Evolutionary conservation across 2,329 filamentous ascomycete species (phyloP).

Genomic region (Aspergillus chevalieri): DNA sequence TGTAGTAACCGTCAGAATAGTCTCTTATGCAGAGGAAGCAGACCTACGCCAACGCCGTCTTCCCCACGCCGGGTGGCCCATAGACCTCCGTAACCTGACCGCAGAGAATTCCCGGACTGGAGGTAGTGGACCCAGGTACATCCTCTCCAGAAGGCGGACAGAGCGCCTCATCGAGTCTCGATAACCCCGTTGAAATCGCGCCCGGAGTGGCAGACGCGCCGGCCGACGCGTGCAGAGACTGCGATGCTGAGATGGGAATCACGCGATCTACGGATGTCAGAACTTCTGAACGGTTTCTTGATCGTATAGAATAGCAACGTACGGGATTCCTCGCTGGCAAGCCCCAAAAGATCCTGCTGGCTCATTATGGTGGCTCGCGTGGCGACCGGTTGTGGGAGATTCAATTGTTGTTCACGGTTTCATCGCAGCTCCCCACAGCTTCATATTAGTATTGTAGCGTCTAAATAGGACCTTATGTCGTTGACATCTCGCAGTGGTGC

Average conservation of each 20-base stretch:
- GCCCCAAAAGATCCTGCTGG: constrained; percentile 25
- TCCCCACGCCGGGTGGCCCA: constrained; percentile 79
- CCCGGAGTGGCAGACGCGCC: constrained; percentile 7
- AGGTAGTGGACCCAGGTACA: constrained; percentile 3
- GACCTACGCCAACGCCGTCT: constrained; percentile 72
- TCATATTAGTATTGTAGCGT: no score
- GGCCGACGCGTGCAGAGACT: constrained; percentile 26
- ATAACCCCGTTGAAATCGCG: constrained; percentile 40
- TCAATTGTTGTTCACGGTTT: neutral
- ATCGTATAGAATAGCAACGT: neutral
- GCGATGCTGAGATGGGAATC: constrained; percentile 31
- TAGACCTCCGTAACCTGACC: constrained; percentile 82
- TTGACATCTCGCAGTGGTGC: neutral
- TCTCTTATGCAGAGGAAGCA: constrained; percentile 2
- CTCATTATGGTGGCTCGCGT: constrained; percentile 10
- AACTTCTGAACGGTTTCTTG: neutral
- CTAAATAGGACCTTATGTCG: no score
- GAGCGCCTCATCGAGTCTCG: constrained; percentile 40
- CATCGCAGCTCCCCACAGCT: no score
- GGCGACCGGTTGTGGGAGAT: neutral
- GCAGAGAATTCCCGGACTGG: constrained; percentile 54
- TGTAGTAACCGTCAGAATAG: constrained; percentile 33
- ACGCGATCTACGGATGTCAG: constrained; percentile 19
- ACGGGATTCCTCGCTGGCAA: constrained; percentile 20
- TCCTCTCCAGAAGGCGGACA: constrained; percentile 10